Conservation (phyloP, 169 alveolate genomes). For the Plasmodium coatneyi region DNA sequence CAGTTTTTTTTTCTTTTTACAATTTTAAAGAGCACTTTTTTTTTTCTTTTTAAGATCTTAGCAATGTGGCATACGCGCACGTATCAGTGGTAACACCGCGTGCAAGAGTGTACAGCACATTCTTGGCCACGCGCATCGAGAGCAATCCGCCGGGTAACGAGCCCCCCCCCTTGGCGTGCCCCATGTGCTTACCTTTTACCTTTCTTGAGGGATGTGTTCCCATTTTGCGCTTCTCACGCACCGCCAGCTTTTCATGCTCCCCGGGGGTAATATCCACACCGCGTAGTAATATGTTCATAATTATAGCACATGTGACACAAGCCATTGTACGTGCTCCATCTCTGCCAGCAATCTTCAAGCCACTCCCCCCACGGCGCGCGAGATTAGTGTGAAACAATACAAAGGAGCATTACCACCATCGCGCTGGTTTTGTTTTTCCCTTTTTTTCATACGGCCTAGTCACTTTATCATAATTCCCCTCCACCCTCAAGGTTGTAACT, state of each 20-base stretch:
- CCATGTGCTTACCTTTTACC: not conserved
- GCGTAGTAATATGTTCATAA: not conserved
- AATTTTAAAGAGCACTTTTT: not conserved
- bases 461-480: not conserved
- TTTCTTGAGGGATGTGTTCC: not conserved
- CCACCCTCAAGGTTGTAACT: not conserved
- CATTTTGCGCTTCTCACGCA: not conserved
- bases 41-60: not conserved
- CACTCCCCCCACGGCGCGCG: not conserved
- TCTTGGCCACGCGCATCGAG: not conserved
- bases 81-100: not conserved
- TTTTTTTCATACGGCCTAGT: not conserved
- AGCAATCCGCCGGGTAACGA: not conserved
- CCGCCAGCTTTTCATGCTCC: not conserved
- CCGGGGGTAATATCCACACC: not conserved
- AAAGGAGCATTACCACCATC: not conserved
- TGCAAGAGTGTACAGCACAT: not conserved
- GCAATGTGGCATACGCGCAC: not conserved
- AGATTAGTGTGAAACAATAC: not conserved
- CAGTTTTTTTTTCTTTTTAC: not conserved
- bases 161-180: not conserved
- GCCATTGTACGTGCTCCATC: not conserved
- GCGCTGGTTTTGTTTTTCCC: not conserved
- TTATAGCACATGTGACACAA: not conserved
- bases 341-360: not conserved